Conservation (phyloP, 768 basidiomycete species). For the Phaeotremella fagi region DNA sequence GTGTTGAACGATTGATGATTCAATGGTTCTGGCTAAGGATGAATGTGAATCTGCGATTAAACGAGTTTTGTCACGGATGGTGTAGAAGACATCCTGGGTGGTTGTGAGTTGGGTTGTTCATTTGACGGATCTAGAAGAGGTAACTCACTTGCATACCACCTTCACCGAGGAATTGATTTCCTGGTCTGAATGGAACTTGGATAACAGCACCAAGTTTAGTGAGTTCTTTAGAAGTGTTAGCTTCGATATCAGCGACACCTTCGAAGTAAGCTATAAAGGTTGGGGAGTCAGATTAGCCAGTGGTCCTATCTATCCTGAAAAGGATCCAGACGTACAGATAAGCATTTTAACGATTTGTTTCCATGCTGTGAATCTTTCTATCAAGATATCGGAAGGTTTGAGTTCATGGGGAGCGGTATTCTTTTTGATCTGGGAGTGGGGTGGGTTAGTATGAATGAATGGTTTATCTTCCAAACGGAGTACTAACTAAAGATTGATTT, state of each 20-base stretch:
- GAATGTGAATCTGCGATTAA: constrained; percentile 92
- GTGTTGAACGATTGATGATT: constrained; percentile 95
- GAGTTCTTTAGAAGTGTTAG: constrained; percentile 86
- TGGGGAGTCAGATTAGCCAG: neutral
- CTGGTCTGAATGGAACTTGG: constrained; percentile 90
- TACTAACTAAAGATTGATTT: constrained; percentile 63
- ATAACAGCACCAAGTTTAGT: constrained; percentile 91
- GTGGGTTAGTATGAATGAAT: constrained; percentile 1
- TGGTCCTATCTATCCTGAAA: neutral
- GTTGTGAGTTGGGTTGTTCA: neutral
- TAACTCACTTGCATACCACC: constrained; percentile 69
- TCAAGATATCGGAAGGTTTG: constrained; percentile 88
- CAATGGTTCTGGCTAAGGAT: constrained; percentile 90
- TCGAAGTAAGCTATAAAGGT: constrained; percentile 63
- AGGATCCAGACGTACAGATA: constrained; percentile 50
- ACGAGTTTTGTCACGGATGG: constrained; percentile 87
- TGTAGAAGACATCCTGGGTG: constrained; percentile 79
- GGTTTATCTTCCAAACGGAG: neutral
- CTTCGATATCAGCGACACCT: constrained; percentile 82
- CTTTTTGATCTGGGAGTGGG: constrained; percentile 65
- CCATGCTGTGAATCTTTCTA: constrained; percentile 71
- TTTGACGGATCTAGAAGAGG: no score
- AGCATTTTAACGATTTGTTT: constrained; percentile 95
- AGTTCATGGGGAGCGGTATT: constrained; percentile 86
- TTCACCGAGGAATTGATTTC: constrained; percentile 98